Percentiles rank a stretch among this genome's conserved stretches.
Conservation (phyloP, 139 green algal genomes). For the Astrephomene gubernaculifera region DNA sequence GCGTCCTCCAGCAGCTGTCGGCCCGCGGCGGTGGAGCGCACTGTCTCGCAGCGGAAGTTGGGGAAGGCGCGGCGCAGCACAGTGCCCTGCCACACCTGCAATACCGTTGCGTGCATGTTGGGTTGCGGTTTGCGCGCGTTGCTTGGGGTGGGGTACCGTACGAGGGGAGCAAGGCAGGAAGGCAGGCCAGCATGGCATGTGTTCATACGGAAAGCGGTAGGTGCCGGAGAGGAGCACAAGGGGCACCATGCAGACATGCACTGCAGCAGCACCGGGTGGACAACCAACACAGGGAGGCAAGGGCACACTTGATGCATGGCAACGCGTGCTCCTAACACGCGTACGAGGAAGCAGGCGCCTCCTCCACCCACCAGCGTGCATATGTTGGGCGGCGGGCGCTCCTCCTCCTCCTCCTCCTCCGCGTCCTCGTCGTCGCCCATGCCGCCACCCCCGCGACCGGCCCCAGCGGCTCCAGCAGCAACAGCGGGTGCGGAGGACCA, state of each 20-base stretch:
- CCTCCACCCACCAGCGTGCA: slow-evolving; percentile 5
- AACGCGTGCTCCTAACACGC: not conserved
- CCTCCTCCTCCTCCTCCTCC: slow-evolving; percentile 63
- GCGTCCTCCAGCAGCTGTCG: slow-evolving; percentile 61
- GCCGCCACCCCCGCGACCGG: not conserved
- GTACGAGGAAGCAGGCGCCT: not conserved
- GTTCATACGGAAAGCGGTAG: not conserved
- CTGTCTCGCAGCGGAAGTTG: slow-evolving; percentile 68
- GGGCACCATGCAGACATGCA: not conserved
- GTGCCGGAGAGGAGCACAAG: not conserved
- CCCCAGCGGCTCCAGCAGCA: no score
- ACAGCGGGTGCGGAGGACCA: slow-evolving; percentile 69
- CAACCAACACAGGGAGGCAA: not conserved
- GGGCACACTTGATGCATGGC: not conserved
- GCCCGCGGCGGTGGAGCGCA: not conserved
- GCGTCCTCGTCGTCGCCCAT: slow-evolving; percentile 46
- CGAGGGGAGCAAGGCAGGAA: not conserved
- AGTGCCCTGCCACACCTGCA: slow-evolving; percentile 73
- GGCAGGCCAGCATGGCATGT: not conserved
- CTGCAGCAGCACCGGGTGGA: no score
- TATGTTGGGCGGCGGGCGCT: slow-evolving; percentile 34
- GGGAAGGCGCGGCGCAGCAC: slow-evolving; percentile 74
- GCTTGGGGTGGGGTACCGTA: not conserved
- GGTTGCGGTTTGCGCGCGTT: not conserved
- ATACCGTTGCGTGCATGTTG: no score